Base-by-base conservation (phyloP, 177 flowering plant genomes). In the Tripterygium wilfordii region DNA sequence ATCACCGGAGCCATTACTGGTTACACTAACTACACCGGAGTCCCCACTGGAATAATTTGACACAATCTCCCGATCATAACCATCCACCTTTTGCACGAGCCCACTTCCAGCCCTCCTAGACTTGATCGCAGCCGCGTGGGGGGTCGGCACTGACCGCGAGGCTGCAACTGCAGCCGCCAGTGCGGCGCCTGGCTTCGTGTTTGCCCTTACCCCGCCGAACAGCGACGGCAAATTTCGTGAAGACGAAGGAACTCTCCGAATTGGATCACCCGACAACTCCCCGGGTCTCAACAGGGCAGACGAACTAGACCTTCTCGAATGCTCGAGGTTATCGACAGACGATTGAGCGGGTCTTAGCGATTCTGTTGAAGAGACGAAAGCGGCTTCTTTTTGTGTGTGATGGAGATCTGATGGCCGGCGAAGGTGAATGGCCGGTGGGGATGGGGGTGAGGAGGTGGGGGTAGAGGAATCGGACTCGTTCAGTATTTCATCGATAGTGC, bases 131-230 rank as follows among this genome's bases (percentile, higher is more conserved):
- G 88, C 79, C 0, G 96, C 97, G 49, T 80, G 85, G 5, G 89
- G 90, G 3, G 87, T 69, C 4, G 90, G 95, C 18, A 74, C 41
- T 3, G 81, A 56, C 14, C 97, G 69, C 3, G 99, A 80, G 10
- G 99, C 97, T 0, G 99, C 99, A 0, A 78, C 85, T 0, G 99
- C 99, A 1, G 99, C 99, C 3, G 98, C 99, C 22, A 92, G 77
- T 0, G 99, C 99, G 14, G 89, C 99, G 6, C 99, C 99, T 0
- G 99, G 99, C 72, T 84, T 89, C 18, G 80, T 76, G 49, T 66
- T 82, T n/a, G 83, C 59, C 39, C 81, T 67, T 15, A 83, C 68
- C n/a, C 80, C 75, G 0, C 81, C 82, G 31, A 84, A 79, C 47
- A 92, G 56, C 12, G 75, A 60, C 18, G 85, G 83, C 60, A 77